Base-by-base conservation (phyloP, 495 filamentous ascomycete species). In the Neurospora sp. region DNA sequence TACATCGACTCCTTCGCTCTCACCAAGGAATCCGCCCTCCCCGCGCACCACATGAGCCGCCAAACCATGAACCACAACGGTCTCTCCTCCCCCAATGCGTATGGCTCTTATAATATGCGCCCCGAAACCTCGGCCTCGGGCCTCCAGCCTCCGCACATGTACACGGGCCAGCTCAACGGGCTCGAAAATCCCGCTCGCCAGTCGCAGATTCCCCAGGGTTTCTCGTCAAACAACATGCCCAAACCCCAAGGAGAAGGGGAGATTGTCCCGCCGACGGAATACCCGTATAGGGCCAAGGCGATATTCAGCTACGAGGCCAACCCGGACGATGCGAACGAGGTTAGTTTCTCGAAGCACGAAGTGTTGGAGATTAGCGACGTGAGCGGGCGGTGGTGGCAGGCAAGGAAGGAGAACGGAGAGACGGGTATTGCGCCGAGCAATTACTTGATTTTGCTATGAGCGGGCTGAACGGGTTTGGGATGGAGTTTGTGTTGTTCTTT, bases 251-350 rank as follows among this genome's bases (percentile, higher is more conserved):
- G 80, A 40, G 83, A 88, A 39, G 83, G 85, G 53, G 93, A 96
- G 80, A 89, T 96, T 12, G 87, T 90, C 1, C 89, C 89, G 39
- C 92, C 94, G 1, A 95, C 93, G 59, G 96, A 98, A 77, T 99
- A 99, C 83, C 96, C 95, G 10, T 98, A 98, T 81, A 90, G 91
- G 37, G 96, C 96, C 8, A 98, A 98, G 87, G 96, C 96, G 53
- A 99, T 99, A 79, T 99, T 98, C 84, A 94, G 91, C 75, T 99
- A 99, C 83, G 95, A 98, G 79, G 96, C 96, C 71, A 98, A 98
- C 79, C 96, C 96, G 3, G 94, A 98, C 76, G 81, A 99, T 78
- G 94, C 94, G 66, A 98, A 99, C 81, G 96, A 99, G 82, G 98
- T 99, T 74, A 94, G 92, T 75, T 99, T 99, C 86, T 86, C 89